Conservation (phyloP, 805 yeast species). For the Danielia oregonensis region DNA sequence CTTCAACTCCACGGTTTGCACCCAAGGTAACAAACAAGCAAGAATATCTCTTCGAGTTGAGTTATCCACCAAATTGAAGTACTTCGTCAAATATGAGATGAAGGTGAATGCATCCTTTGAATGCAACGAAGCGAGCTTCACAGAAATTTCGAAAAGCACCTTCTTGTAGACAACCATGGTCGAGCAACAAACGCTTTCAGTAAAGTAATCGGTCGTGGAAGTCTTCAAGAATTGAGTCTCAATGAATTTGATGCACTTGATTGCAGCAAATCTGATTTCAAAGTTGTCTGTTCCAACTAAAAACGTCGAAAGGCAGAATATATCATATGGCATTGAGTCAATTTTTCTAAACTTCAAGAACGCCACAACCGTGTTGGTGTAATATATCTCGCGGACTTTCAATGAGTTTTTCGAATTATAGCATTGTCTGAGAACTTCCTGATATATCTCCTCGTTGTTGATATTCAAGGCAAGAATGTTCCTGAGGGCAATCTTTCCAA, state of each 20-base stretch:
- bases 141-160: conserved; percentile 75
- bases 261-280: conserved; percentile 69
- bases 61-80: conserved; percentile 54
- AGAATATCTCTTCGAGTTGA: conserved; percentile 72
- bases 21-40: conserved; percentile 86
- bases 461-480: conserved; percentile 64
- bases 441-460: conserved; percentile 46
- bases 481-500: conserved; percentile 69
- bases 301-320: conserved; percentile 71
- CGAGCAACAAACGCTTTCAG: conserved; percentile 67
- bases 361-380: conserved; percentile 65
- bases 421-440: conserved; percentile 68
- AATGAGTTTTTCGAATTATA: conserved; percentile 51
- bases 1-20: conserved; percentile 72
- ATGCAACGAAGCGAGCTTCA: conserved; percentile 59
- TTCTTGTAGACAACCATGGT: conserved; percentile 84
- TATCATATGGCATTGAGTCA: conserved; percentile 51
- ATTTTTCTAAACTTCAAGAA: conserved; percentile 23
- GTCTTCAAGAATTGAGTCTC: conserved; percentile 50
- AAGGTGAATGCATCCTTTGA: conserved; percentile 58
- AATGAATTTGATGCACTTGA: conserved; percentile 60
- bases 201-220: conserved; percentile 52
- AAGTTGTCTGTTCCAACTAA: conserved; percentile 72
- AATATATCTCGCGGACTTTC: conserved; percentile 63
- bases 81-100: conserved; percentile 69